A percentile compares a stretch with the other conserved stretches of the same genome.
Evolutionary conservation across 148 eudicot species (phyloP).

Genomic region (Limonium bicolor): DNA sequence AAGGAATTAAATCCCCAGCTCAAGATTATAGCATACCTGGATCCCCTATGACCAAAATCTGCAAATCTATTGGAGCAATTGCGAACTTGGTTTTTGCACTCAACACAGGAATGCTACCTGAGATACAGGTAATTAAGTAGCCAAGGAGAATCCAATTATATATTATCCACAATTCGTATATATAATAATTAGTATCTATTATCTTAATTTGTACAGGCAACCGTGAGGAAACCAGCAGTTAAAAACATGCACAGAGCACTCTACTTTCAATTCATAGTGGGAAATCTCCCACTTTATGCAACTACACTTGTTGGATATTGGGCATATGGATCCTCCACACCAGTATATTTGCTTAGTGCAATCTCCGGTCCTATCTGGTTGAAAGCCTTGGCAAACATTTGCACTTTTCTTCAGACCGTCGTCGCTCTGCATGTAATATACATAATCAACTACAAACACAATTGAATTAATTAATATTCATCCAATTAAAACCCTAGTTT

Average conservation of each 20-base stretch:
- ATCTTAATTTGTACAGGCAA: too few species aligned
- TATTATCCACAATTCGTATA: too few species aligned
- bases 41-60: conserved; percentile 24
- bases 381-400: conserved; percentile 44
- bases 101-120: conserved; percentile 96
- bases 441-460: too few species aligned
- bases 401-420: conserved; percentile 67
- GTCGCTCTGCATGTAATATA: conserved; percentile 65
- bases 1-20: conserved; percentile 53
- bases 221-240: conserved; percentile 71
- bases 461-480: too few species aligned
- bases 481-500: too few species aligned
- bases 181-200: too few species aligned
- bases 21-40: conserved; percentile 57
- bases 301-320: conserved; percentile 70
- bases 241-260: conserved; percentile 85
- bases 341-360: conserved; percentile 47
- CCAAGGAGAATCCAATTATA: too few species aligned
- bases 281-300: conserved; percentile 64
- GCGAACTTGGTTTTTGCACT: conserved; percentile 78
- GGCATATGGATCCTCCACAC: conserved; percentile 65
- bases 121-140: conserved; percentile 97
- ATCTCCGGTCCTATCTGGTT: conserved; percentile 72
- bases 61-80: conserved; percentile 67
- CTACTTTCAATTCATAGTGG: conserved; percentile 69